Evolutionary conservation across 2,329 filamentous ascomycete species (phyloP).

Genomic region (Talaromyces amestolkiae): DNA sequence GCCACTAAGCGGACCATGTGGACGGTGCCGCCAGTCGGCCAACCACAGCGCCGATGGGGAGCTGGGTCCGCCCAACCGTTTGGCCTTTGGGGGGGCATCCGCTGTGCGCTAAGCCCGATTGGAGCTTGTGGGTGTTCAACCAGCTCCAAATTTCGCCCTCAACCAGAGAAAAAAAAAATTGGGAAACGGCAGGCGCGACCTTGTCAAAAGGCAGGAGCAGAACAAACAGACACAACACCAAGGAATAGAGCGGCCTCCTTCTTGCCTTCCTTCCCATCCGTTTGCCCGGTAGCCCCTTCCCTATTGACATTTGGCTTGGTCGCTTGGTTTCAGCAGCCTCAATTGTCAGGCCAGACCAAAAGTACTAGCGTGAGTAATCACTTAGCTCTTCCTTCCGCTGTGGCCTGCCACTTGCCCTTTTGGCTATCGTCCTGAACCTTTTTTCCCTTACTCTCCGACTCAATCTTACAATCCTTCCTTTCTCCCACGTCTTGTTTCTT

Average conservation of each 20-base stretch:
- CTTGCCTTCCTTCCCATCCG: not conserved
- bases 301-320: not conserved
- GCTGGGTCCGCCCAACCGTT: slow-evolving; percentile 36
- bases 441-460: not conserved
- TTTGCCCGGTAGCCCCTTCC: slow-evolving; percentile 8
- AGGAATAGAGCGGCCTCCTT: not conserved
- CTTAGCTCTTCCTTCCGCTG: not conserved
- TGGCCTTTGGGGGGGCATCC: slow-evolving; percentile 34
- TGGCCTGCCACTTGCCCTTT: slow-evolving; percentile 5
- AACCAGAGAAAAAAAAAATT: slow-evolving; percentile 5
- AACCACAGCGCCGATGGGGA: slow-evolving; percentile 4
- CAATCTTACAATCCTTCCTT: not conserved
- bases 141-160: slow-evolving; percentile 24
- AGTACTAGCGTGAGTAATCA: not conserved
- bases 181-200: not conserved
- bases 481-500: not conserved
- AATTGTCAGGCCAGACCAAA: slow-evolving; percentile 2
- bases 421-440: not conserved
- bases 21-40: slow-evolving; percentile 12
- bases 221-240: not conserved
- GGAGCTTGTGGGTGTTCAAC: slow-evolving; percentile 32
- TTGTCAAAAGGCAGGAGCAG: slow-evolving; percentile 1
- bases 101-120: slow-evolving; percentile 34
- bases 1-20: slow-evolving; percentile 12
- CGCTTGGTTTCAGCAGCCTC: not conserved